Conservation (phyloP, 208 protist genomes). For the Naegleria fowleri region DNA sequence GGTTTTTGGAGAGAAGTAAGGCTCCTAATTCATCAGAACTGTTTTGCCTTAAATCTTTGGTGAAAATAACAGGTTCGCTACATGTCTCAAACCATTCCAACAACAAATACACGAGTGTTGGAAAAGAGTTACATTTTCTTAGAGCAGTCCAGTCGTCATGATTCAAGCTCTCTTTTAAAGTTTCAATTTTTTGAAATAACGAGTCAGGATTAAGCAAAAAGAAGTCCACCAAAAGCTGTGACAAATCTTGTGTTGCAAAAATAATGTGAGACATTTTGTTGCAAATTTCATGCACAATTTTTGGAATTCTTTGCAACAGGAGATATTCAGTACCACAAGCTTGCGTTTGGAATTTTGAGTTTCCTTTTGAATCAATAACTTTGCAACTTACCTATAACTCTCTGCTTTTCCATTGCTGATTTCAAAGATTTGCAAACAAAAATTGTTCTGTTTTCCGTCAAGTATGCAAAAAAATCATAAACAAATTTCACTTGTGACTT, state of each 20-base stretch:
- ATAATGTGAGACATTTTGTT: not conserved
- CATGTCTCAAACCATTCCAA: not conserved
- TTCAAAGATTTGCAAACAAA: not conserved
- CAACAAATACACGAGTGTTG: not conserved
- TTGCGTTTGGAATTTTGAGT: not conserved
- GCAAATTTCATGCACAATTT: not conserved
- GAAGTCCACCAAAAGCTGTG: not conserved
- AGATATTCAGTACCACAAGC: not conserved
- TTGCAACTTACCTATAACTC: not conserved
- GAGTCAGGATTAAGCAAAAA: not conserved
- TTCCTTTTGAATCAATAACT: too few species aligned
- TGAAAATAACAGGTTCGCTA: not conserved
- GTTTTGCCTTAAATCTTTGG: not conserved
- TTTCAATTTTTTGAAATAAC: not conserved
- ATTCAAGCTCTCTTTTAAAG: not conserved
- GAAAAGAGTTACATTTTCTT: not conserved
- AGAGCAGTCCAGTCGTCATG: not conserved
- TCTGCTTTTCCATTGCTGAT: not conserved
- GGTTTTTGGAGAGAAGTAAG: not conserved
- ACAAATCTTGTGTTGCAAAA: not conserved
- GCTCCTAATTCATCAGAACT: not conserved
- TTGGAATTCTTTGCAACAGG: not conserved
- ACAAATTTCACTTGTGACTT: conserved; percentile 69
- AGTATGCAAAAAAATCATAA: conserved; percentile 53
- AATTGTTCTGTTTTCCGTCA: not conserved